Evolutionary conservation across 139 green algal genomes (phyloP).

Genomic region (Edaphochlamys debaryana): DNA sequence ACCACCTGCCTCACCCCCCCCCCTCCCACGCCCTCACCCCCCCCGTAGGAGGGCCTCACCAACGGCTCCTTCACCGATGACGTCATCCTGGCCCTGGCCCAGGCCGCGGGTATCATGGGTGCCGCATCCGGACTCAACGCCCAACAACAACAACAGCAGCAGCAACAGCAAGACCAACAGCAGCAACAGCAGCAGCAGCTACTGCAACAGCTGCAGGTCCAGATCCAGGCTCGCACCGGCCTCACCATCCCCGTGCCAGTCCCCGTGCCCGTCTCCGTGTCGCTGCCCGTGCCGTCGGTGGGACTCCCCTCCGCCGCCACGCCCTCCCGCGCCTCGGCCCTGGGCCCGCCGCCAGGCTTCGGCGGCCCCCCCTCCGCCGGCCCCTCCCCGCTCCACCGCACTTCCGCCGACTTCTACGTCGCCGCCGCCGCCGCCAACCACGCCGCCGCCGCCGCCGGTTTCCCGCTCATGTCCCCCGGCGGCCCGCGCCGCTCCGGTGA

Average conservation of each 20-base stretch:
- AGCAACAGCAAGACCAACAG: neutral
- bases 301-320: neutral
- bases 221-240: too few relatives aligned
- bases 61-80: neutral
- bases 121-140: too few relatives aligned
- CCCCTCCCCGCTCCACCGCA: neutral
- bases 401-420: neutral
- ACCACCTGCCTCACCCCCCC: too few relatives aligned
- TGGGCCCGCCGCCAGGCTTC: conserved; percentile 6
- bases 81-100: conserved; percentile 16
- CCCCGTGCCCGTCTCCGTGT: neutral
- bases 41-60: neutral
- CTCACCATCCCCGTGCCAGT: neutral
- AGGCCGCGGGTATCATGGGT: conserved; percentile 16
- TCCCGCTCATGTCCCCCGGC: too few relatives aligned
- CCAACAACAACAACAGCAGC: neutral
- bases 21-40: neutral
- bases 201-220: too few relatives aligned
- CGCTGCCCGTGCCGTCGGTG: neutral
- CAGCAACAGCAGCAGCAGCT: too few relatives aligned
- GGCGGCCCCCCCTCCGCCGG: neutral
- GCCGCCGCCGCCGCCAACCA: too few relatives aligned
- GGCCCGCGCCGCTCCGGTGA: too few relatives aligned
- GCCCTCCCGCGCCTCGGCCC: neutral
- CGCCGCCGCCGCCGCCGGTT: too few relatives aligned